Evolutionary conservation across 2,329 filamentous ascomycete species (phyloP), one percentile per base, ranked within the genome.

Genomic region (Penicillium sp.): DNA sequence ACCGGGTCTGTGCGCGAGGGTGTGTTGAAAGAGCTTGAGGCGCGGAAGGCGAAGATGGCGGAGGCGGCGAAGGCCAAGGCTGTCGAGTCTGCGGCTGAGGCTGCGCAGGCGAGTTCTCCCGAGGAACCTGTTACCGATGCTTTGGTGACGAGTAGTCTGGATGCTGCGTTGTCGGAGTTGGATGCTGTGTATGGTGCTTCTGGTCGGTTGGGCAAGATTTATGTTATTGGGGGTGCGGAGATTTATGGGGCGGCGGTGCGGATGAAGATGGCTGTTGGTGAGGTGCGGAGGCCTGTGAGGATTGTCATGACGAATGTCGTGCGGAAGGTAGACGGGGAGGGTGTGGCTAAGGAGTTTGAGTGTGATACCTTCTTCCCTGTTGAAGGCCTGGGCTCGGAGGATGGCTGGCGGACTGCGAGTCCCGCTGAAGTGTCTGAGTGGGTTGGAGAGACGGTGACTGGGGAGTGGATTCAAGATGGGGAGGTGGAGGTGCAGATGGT

Each of bases 151-250:
- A 71, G 76, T 1, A 87, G 87, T 11, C 74, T 92, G 4, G 83
- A 86, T 57, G 77, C 80, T 52, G 88, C 88, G 3, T 66, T 91
- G 43, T 69, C 71, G 50, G 70, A 67, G 31, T 71, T 82, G 50
- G 72, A 74, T 54, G 54, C 53, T 31, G 52, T 42, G 47, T 73
- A 65, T 58, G 66, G 62, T 42, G 51, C 58, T 34, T 37, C 62
- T 49, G 67, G 65, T 45, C 69, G 63, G 12, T 67, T 88, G 37
- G 84, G 82, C 8, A 84, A 85, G 67, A 83, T 92, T 3, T 98
- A 93, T 75, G 85, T 98, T 45, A 97, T 99, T 69, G 95, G 95
- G 25, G 95, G 95, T 4, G 90, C 87, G 57, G 89, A 92, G 78
- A 88, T 98, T 65, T 99, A 98, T 76, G 81, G 80, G 41, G 84